Evolutionary conservation across 2,329 filamentous ascomycete genomes (phyloP).

Genomic region (Nothophoma quercina): DNA sequence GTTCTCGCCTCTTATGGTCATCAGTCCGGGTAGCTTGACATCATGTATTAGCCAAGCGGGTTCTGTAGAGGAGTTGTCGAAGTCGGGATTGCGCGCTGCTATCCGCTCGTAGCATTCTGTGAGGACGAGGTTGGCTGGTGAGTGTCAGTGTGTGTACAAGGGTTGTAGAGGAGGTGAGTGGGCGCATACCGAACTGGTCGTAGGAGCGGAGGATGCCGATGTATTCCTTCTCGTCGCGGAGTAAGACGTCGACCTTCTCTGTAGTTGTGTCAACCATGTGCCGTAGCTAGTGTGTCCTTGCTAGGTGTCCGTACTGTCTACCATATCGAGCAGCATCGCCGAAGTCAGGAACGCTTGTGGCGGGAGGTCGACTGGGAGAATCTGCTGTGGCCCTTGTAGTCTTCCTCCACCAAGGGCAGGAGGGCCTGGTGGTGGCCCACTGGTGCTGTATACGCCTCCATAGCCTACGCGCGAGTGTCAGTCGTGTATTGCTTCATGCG

Average conservation of each 20-base stretch:
- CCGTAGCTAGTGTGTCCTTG: slow-evolving; percentile 5
- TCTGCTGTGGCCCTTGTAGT: slow-evolving; percentile 30
- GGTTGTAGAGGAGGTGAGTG: background rate
- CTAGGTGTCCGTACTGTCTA: slow-evolving; percentile 73
- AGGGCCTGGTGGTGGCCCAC: slow-evolving; percentile 60
- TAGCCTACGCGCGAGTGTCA: slow-evolving; percentile 39
- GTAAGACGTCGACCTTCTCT: slow-evolving; percentile 94
- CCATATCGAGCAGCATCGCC: slow-evolving; percentile 92
- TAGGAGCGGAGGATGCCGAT: slow-evolving; percentile 92
- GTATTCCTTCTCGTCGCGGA: slow-evolving; percentile 93
- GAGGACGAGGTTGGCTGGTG: slow-evolving; percentile 86
- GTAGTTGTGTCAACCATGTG: slow-evolving; percentile 28
- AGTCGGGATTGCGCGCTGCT: slow-evolving; percentile 66
- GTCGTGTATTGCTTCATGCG: slow-evolving; percentile 1
- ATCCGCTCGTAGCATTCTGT: slow-evolving; percentile 92
- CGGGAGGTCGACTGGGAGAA: slow-evolving; percentile 61
- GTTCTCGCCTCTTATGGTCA: slow-evolving; percentile 94
- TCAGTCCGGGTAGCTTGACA: slow-evolving; percentile 82
- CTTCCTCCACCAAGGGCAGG: slow-evolving; percentile 41
- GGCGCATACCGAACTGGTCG: slow-evolving; percentile 88
- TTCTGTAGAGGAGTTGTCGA: slow-evolving; percentile 27
- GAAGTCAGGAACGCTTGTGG: slow-evolving; percentile 99
- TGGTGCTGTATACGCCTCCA: slow-evolving; percentile 47
- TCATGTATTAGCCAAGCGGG: slow-evolving; percentile 76
- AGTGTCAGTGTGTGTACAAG: slow-evolving; percentile 15